These are phyloP conservation scores for Ricinus communis DNA, from an alignment of 345 rosid genomes.

Conservation along the genomic window DNA sequence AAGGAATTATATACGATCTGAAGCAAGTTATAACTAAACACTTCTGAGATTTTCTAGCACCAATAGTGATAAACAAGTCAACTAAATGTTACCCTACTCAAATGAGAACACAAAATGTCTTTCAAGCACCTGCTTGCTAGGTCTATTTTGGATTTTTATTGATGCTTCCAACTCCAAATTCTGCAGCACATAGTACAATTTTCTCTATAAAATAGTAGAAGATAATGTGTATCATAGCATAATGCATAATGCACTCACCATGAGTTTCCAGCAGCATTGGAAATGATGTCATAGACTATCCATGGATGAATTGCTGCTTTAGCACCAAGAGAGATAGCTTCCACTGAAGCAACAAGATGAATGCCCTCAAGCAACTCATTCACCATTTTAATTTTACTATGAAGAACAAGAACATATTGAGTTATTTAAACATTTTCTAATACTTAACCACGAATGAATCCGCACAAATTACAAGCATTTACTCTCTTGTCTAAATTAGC, in stretches of 20 bases:
- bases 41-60: too few relatives aligned
- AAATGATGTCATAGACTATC: conserved; percentile 88
- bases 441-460: not conserved
- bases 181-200: not conserved
- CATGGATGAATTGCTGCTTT: conserved; percentile 81
- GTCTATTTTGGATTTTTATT: conserved; percentile 1
- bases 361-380: conserved; percentile 81
- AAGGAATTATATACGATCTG: too few relatives aligned
- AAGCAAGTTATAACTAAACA: too few relatives aligned
- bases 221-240: not conserved
- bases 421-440: not conserved
- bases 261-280: conserved; percentile 98
- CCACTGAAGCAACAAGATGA: conserved; percentile 84
- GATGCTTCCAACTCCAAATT: not conserved
- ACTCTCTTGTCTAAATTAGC: conserved; percentile 3
- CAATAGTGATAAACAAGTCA: too few relatives aligned
- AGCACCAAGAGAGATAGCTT: conserved; percentile 78
- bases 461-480: not conserved
- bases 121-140: not conserved
- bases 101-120: not conserved
- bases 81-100: not conserved
- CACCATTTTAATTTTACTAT: conserved; percentile 79
- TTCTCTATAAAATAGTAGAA: conserved; percentile 8
- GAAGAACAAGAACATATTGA: not conserved
- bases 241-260: conserved; percentile 48